These are phyloP conservation scores for Starmerella floris DNA, from an alignment of 805 yeast genomes.

Conservation along the genomic window DNA sequence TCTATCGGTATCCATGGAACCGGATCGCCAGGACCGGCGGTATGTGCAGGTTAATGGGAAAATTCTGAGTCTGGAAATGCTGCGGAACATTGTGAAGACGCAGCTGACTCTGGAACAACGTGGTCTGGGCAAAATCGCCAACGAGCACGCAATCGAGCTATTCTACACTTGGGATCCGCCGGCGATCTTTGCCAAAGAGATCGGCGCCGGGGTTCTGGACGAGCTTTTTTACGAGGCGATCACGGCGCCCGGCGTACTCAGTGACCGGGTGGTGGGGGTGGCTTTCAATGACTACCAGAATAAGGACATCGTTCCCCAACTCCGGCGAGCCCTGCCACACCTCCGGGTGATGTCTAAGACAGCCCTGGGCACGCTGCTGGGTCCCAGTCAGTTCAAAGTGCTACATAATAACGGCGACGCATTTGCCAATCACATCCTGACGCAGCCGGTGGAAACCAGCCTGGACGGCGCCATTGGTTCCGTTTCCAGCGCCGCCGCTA, in stretches of 20 bases:
- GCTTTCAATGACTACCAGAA: constrained; percentile 19
- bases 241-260: constrained; percentile 3
- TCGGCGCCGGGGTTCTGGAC: constrained; percentile 13
- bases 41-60: not conserved
- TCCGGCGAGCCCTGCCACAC: not conserved
- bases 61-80: constrained; percentile 11
- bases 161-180: constrained; percentile 23
- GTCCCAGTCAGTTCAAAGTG: constrained; percentile 2
- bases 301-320: constrained; percentile 4
- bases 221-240: constrained; percentile 14
- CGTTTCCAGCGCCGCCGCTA: constrained; percentile 16
- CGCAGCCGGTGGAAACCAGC: constrained; percentile 13
- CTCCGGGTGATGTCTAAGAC: constrained; percentile 2
- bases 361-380: not conserved
- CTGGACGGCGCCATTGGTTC: constrained; percentile 21
- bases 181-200: constrained; percentile 15
- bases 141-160: not conserved
- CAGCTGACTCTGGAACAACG: constrained; percentile 14
- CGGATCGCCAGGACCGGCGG: not conserved
- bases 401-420: constrained; percentile 21
- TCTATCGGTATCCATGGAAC: not conserved
- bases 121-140: constrained; percentile 1
- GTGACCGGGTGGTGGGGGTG: constrained; percentile 5
- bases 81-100: constrained; percentile 7
- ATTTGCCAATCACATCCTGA: constrained; percentile 18